Base-by-base conservation (phyloP, 2,329 filamentous ascomycete genomes). In the Karstenula rhodostoma region DNA sequence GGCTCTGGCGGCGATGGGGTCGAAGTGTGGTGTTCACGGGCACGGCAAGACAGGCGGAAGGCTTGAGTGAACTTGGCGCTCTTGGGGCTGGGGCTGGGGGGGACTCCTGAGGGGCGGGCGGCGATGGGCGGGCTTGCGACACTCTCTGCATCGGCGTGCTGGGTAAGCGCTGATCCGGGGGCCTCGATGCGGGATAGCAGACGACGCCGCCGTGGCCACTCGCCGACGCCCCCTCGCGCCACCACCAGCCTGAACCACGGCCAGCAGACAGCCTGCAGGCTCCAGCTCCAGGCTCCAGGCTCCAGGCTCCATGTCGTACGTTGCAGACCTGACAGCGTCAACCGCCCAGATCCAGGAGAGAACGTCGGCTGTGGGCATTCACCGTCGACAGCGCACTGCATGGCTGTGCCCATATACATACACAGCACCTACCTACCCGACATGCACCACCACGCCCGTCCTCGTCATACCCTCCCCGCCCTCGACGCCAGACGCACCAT, bases 21-120 rank as follows among this genome's bases (percentile, higher is more conserved):
- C 52, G 51, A 49, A 19, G 19, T 44, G 37, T 49, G 59, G 56
- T 53, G 61, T 58, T 46, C 27, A 37, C 52, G 53, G 64, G 64
- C 62, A 64, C 67, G 65, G 66, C 66, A 63, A 67, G 66, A 66
- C 63, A 60, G 57, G 55, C 51, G 35, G 61, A 62, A 67, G 64
- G 64, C 69, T 70, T 69, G 69, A 67, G 67, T 65, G 48, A 47
- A 53, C 65, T 69, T 66, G 67, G 64, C 68, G 51, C 50, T 65
- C 53, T 62, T 58, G 52, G 54, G 59, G 23, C 4, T 4, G 8
- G 27, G 29, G 29, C 29, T 10, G 8, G 29, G 12, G 29, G 29
- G 63, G 60, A 59, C 56, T 37, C 51, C 47, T 25, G 44, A 25
- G 46, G 48, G 48, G 19, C 9, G 15, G 17, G 35, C 33, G 33